These are phyloP conservation scores for Baorangia bicolor DNA, from an alignment of 768 basidiomycete genomes.

Conservation along the genomic window DNA sequence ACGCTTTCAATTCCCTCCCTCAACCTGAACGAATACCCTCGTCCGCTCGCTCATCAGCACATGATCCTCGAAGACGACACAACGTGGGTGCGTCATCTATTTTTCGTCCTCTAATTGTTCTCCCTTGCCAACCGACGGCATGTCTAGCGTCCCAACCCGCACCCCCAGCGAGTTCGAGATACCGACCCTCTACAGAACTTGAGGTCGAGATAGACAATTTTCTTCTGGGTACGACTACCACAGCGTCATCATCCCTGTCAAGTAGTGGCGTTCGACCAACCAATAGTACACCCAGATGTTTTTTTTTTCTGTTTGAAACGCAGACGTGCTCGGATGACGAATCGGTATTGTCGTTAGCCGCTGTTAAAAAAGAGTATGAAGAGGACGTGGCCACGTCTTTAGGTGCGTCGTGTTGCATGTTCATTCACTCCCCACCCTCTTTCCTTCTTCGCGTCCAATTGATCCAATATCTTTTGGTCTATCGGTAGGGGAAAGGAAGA, in stretches of 20 bases:
- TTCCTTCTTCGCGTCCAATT: too few species aligned
- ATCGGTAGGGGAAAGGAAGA: too few species aligned
- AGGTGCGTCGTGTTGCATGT: too few species aligned
- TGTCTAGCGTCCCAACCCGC: background rate
- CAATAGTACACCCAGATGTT: background rate
- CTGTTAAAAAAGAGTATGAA: too few species aligned
- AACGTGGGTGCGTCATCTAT: background rate
- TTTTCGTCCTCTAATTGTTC: background rate
- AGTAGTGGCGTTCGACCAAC: background rate
- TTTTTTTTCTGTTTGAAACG: background rate
- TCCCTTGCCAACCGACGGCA: background rate
- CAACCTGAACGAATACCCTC: background rate
- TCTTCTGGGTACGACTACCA: background rate
- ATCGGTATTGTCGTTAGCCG: background rate
- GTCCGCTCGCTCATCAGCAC: background rate
- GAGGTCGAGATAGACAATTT: slow-evolving; percentile 1
- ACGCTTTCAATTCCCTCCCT: slow-evolving; percentile 7
- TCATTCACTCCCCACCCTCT: too few species aligned
- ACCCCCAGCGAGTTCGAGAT: background rate
- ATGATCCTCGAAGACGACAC: background rate
- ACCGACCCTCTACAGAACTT: slow-evolving; percentile 8
- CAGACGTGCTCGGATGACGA: too few species aligned
- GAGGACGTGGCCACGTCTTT: too few species aligned
- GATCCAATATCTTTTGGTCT: too few species aligned
- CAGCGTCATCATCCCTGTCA: background rate